A percentile compares a stretch with the other conserved stretches of the same genome.
Conservation (phyloP, 345 rosid species). For the Lepidium sativum region DNA sequence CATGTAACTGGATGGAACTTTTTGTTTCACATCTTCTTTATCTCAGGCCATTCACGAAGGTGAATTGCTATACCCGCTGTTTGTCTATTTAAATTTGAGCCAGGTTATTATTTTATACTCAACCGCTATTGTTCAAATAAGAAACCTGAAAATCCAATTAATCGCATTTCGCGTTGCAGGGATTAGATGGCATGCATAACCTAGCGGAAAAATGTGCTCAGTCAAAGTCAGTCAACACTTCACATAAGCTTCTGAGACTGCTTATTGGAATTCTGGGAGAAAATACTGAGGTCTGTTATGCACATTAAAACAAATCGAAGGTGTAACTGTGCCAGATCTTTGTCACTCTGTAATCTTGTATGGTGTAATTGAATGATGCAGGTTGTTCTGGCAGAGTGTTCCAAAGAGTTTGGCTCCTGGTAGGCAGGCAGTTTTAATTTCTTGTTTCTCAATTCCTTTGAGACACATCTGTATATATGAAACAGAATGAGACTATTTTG, state of each 20-base stretch:
- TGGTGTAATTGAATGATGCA: conserved; percentile 29
- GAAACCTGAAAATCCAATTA: neutral
- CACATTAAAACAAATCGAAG: neutral
- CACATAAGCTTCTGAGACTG: conserved; percentile 65
- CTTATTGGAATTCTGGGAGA: conserved; percentile 81
- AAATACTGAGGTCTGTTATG: conserved; percentile 61
- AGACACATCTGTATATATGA: neutral
- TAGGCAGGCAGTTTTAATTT: conserved; percentile 30
- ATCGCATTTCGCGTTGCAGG: conserved; percentile 38
- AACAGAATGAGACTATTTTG: conserved; percentile 1
- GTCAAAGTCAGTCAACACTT: conserved; percentile 52
- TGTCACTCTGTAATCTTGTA: neutral
- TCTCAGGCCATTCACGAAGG: conserved; percentile 84
- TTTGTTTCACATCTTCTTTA: conserved; percentile 69
- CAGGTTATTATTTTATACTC: neutral
- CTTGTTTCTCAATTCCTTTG: neutral
- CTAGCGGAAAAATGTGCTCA: conserved; percentile 78
- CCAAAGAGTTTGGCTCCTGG: conserved; percentile 94
- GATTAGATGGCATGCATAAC: conserved; percentile 80
- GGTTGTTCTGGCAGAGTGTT: conserved; percentile 92
- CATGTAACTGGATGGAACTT: conserved; percentile 81
- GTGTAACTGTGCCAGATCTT: neutral
- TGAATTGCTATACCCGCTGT: conserved; percentile 18
- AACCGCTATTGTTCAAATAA: neutral
- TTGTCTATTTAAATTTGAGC: conserved; percentile 1